A percentile compares a stretch with the other conserved stretches of the same genome.
Conservation (phyloP, 495 filamentous ascomycete species). For the Trypethelium eluteriae region DNA sequence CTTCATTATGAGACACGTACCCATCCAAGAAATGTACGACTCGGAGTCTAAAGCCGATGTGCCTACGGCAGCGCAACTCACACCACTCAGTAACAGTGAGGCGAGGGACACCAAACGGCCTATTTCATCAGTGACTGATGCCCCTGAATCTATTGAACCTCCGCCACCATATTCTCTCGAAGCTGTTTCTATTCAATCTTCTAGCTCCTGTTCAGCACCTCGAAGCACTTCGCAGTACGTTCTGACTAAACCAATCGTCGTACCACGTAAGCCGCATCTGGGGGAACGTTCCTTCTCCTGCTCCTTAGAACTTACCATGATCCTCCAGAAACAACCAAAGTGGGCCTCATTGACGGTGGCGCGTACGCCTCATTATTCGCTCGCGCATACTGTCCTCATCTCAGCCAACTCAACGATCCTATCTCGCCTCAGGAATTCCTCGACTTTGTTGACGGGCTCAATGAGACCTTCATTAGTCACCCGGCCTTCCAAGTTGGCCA, state of each 20-base stretch:
- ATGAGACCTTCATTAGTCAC: neutral
- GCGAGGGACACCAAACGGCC: neutral
- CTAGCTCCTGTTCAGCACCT: neutral
- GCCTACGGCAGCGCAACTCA: neutral
- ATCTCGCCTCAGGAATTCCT: neutral
- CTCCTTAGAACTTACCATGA: neutral
- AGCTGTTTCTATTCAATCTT: neutral
- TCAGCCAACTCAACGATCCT: neutral
- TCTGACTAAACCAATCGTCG: neutral
- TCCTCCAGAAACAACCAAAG: constrained; percentile 5
- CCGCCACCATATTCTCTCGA: neutral
- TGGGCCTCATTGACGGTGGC: neutral
- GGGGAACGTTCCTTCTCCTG: neutral
- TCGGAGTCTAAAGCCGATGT: neutral
- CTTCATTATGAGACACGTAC: neutral
- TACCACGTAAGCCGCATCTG: neutral
- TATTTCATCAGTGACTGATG: neutral
- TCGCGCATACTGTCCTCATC: neutral
- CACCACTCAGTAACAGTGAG: neutral
- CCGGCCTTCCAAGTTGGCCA: neutral
- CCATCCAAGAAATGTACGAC: constrained; percentile 2
- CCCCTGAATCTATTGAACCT: neutral
- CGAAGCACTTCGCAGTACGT: neutral
- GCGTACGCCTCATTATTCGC: neutral
- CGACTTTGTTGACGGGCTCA: constrained; percentile 3